These are phyloP conservation scores for Calonectria naviculata DNA, from an alignment of 2,329 filamentous ascomycete genomes.

Conservation along the genomic window DNA sequence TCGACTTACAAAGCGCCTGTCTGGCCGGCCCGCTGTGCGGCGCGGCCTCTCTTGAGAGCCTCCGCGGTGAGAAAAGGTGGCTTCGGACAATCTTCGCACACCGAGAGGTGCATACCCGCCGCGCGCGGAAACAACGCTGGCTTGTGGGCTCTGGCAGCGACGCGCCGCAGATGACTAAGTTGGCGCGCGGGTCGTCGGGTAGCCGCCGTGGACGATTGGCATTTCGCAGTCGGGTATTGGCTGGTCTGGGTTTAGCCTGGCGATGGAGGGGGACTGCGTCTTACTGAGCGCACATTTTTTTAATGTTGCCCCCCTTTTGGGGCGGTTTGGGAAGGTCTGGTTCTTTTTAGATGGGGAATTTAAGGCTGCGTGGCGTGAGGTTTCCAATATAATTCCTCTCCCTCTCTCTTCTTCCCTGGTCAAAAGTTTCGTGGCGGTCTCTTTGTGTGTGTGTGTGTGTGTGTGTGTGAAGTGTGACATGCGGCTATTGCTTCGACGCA, in stretches of 20 bases:
- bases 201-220: conserved; percentile 2
- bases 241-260: conserved; percentile 22
- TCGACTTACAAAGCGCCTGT: not conserved
- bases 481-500: conserved; percentile 23
- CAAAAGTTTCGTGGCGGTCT: not conserved
- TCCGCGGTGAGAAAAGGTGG: too few species aligned
- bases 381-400: not conserved
- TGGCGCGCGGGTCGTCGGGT: conserved; percentile 33
- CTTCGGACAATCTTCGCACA: not conserved
- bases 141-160: not conserved
- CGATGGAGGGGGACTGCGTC: not conserved
- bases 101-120: not conserved
- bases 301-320: conserved; percentile 9
- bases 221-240: conserved; percentile 9
- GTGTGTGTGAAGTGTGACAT: conserved; percentile 29
- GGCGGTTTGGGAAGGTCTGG: not conserved
- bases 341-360: not conserved
- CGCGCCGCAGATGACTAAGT: conserved; percentile 33
- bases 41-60: too few species aligned
- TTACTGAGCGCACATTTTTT: not conserved
- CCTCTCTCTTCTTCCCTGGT: not conserved
- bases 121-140: not conserved
- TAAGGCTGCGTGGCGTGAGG: not conserved
- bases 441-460: too few species aligned
- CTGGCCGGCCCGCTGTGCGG: too few species aligned